phyloP scores from a whole-genome alignment of 139 green algal species.

The Chlamydomonas sp. region DNA sequence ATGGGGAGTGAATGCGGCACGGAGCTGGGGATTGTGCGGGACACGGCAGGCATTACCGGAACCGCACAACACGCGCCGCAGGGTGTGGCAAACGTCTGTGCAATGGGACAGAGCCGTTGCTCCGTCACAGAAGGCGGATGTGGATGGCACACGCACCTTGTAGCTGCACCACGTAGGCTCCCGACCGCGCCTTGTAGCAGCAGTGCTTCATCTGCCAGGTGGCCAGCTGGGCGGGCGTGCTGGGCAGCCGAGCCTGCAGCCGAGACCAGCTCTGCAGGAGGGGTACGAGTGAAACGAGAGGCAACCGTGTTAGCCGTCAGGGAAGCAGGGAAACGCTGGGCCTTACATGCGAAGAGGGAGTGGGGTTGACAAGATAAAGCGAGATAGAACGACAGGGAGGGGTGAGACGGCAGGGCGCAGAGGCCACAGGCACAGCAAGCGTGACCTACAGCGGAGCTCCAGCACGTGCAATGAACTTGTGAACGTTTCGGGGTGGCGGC shows the following conservation, averaged over 20 bases:
- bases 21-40: not conserved
- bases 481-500: too few species aligned
- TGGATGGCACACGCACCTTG: not conserved
- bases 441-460: too few species aligned
- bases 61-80: not conserved
- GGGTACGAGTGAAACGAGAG: not conserved
- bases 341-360: too few species aligned
- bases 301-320: not conserved
- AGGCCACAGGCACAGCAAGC: too few species aligned
- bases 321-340: too few species aligned
- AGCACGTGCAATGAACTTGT: too few species aligned
- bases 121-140: too few species aligned
- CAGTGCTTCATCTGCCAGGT: not conserved
- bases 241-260: constrained; percentile 26
- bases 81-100: too few species aligned
- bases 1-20: not conserved
- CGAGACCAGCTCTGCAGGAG: constrained; percentile 5
- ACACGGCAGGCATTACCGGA: not conserved
- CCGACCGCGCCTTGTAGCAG: not conserved
- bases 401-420: too few species aligned
- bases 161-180: constrained; percentile 17
- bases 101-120: too few species aligned
- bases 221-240: not conserved
- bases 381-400: too few species aligned
- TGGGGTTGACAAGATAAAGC: too few species aligned